Evolutionary conservation across 495 filamentous ascomycete genomes (phyloP), one percentile per base, ranked within the genome.

Genomic region (Delitschia confertaspora): DNA sequence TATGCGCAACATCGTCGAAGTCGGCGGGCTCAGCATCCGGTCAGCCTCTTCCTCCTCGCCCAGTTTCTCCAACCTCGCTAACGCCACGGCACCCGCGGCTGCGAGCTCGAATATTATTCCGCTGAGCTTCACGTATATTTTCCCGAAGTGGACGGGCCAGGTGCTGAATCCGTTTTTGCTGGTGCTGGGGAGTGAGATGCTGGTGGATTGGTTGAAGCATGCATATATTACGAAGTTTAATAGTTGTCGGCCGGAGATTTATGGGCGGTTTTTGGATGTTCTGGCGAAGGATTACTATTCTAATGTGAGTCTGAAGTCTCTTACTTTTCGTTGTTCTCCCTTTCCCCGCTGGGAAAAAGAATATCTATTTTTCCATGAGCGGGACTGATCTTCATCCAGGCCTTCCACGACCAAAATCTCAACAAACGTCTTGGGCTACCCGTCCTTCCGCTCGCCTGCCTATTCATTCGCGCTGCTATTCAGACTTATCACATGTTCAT

Each of bases 401-500:
- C 93, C 7, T 96, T 95, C 58, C 79, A 80, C 0, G 83, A 93
- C 32, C 89, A 85, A 40, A 87, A 83, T 43, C 69, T 99, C 1
- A 94, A 85, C 6, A 83, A 86, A 37, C 80, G 91, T 13, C 72
- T 99, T 10, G 91, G 91, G 19, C 74, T 99, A 1, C 91, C 91
- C 0, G 80, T 99, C 21, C 79, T 99, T 37, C 91, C 91, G 0
- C 69, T 99, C 11, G 84, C 87, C 4, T 94, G 86, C 55, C 82
- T 99, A 38, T 96, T 96, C 65, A 88, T 99, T 60, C 80, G 91
- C 20, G 84, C 93, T 25, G 85, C 84, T 2, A 73, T 96, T 14
- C 91, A 99, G 61, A 95, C 88, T 8, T 99, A 99, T 64, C 84
- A 95, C 63, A 95, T 95, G 88, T 93, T 96, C 64, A 75, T 96